phyloP scores from a whole-genome alignment of 2,329 filamentous ascomycete genomes.

The Fusarium sp. region DNA sequence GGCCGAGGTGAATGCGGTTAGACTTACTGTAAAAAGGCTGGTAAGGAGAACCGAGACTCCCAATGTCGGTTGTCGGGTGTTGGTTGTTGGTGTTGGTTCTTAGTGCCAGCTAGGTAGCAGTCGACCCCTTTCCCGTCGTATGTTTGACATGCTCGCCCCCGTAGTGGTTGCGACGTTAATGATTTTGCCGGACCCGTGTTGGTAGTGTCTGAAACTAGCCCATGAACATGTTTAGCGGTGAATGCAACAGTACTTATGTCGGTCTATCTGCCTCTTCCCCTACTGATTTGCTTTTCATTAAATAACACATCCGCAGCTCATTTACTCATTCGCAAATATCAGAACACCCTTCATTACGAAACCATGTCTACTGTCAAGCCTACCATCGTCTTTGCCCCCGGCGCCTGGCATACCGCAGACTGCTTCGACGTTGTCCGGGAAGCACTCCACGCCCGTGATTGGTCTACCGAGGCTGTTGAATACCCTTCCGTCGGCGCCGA shows the following conservation, averaged over 20 bases:
- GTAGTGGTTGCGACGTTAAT: neutral
- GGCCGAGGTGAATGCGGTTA: neutral
- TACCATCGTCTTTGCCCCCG: conserved; percentile 50
- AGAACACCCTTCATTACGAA: neutral
- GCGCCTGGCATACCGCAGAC: conserved; percentile 50
- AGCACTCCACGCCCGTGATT: conserved; percentile 46
- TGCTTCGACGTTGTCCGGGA: conserved; percentile 45
- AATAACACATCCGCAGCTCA: neutral
- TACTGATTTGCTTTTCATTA: neutral
- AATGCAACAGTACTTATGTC: neutral
- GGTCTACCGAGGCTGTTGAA: conserved; percentile 43
- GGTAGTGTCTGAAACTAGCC: neutral
- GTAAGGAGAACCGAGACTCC: neutral
- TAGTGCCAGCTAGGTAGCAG: neutral
- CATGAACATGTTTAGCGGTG: neutral
- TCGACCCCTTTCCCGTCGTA: neutral
- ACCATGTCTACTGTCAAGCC: conserved; percentile 20
- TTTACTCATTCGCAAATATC: neutral
- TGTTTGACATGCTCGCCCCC: neutral
- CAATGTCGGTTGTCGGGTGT: neutral
- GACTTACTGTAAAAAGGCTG: neutral
- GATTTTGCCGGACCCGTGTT: neutral
- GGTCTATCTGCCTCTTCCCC: neutral
- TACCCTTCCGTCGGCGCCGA: conserved; percentile 48
- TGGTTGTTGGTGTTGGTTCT: neutral